phyloP scores from a whole-genome alignment of 176 grass and related monocot genomes.

The Carex parvula region DNA sequence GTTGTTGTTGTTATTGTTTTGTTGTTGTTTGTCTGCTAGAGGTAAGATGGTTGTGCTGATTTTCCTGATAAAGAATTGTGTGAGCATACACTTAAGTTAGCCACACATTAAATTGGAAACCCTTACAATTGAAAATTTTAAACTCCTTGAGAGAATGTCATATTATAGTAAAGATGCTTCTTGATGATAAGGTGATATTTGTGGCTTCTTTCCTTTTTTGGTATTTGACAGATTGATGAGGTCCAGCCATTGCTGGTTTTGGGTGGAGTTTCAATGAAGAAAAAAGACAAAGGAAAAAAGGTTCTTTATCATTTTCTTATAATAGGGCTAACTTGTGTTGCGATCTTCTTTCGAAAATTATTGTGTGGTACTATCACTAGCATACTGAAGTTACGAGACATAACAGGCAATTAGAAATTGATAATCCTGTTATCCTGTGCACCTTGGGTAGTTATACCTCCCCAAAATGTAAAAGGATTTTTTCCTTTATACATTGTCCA shows the following conservation, averaged over 20 bases:
- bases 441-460: neutral
- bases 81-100: neutral
- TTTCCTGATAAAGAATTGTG: neutral
- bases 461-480: neutral
- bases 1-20: too few relatives aligned
- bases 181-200: conserved; percentile 18
- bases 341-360: neutral
- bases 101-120: neutral
- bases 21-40: neutral
- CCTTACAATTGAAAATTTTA: neutral
- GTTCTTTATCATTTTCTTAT: conserved; percentile 28
- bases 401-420: neutral
- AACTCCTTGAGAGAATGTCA: neutral
- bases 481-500: neutral
- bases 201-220: conserved; percentile 16
- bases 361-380: neutral
- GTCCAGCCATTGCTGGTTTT: conserved; percentile 61
- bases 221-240: conserved; percentile 64
- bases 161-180: neutral
- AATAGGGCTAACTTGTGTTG: neutral
- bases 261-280: conserved; percentile 70
- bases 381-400: neutral
- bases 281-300: conserved; percentile 67
- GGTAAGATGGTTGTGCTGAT: neutral
- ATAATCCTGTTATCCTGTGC: neutral